These are phyloP conservation scores for Aspergillus sp. DNA, from an alignment of 2,329 filamentous ascomycete genomes.

Conservation along the genomic window DNA sequence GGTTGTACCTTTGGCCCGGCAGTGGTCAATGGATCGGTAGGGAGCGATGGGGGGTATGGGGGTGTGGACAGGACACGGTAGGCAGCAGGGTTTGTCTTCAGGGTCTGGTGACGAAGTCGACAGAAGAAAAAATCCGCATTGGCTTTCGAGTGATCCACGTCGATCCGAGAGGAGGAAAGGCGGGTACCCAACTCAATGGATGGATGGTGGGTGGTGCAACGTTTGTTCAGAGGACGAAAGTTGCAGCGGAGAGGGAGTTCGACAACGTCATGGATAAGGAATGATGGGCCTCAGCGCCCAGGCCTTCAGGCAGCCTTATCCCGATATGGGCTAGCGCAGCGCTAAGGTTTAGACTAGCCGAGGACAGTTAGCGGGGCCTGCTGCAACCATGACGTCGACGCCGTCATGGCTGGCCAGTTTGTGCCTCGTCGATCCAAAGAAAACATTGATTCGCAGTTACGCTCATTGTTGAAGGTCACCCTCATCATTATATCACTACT, in stretches of 20 bases:
- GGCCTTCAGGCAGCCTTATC: conserved; percentile 13
- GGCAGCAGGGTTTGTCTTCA: conserved; percentile 1
- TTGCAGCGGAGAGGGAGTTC: conserved; percentile 13
- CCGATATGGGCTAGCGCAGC: conserved; percentile 19
- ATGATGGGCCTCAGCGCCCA: conserved; percentile 16
- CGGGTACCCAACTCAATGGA: conserved; percentile 13
- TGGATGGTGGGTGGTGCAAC: conserved; percentile 29
- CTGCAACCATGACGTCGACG: conserved; percentile 39
- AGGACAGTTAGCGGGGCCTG: conserved; percentile 23
- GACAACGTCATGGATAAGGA: conserved; percentile 34
- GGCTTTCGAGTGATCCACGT: conserved; percentile 22
- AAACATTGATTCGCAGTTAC: not conserved
- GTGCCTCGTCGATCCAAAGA: conserved; percentile 11
- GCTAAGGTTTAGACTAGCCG: conserved; percentile 25
- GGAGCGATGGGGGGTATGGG: not conserved
- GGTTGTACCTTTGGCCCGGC: not conserved
- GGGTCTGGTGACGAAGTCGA: conserved; percentile 6
- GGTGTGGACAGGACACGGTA: not conserved
- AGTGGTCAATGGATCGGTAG: not conserved
- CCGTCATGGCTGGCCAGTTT: conserved; percentile 14
- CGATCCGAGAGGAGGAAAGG: conserved; percentile 17
- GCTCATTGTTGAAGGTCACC: not conserved
- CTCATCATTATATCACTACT: conserved; percentile 32
- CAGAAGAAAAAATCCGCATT: conserved; percentile 21
- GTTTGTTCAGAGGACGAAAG: conserved; percentile 16